Evolutionary conservation across 2,329 filamentous ascomycete species (phyloP).

Genomic region (Nothophoma quercina): DNA sequence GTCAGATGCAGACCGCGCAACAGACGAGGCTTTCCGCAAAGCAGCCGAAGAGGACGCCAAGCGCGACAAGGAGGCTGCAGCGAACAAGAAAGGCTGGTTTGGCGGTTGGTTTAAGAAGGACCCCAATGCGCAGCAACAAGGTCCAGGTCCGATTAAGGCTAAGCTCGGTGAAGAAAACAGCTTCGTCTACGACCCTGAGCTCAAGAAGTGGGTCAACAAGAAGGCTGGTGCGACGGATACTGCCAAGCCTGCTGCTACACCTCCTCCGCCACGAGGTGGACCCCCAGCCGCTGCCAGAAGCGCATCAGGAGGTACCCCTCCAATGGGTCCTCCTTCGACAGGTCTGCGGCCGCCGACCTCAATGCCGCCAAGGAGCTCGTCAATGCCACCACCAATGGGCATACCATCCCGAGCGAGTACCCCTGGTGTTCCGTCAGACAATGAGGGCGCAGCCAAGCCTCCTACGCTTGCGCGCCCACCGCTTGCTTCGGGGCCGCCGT

Average conservation of each 20-base stretch:
- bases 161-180: constrained; percentile 93
- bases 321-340: constrained; percentile 34
- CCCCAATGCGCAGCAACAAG: constrained; percentile 60
- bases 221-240: constrained; percentile 73
- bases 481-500: constrained; percentile 42
- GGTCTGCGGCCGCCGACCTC: constrained; percentile 28
- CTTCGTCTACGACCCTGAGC: constrained; percentile 93
- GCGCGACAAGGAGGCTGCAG: constrained; percentile 55
- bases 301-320: constrained; percentile 58
- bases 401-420: constrained; percentile 41
- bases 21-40: constrained; percentile 84
- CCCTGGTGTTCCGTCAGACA: constrained; percentile 42
- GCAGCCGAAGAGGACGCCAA: constrained; percentile 78
- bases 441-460: constrained; percentile 34
- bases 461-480: constrained; percentile 37
- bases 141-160: constrained; percentile 77
- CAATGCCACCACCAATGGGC: constrained; percentile 47
- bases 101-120: constrained; percentile 83
- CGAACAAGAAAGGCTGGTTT: constrained; percentile 70
- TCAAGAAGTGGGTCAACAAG: constrained; percentile 98
- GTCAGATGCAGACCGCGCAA: constrained; percentile 69
- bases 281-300: constrained; percentile 51
- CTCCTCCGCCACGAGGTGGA: constrained; percentile 77
- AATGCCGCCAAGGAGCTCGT: constrained; percentile 41
- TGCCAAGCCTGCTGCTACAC: constrained; percentile 66